A percentile compares a stretch with the other conserved stretches of the same genome.
Conservation (phyloP, 2,329 filamentous ascomycete species). For the Fusarium sp. region DNA sequence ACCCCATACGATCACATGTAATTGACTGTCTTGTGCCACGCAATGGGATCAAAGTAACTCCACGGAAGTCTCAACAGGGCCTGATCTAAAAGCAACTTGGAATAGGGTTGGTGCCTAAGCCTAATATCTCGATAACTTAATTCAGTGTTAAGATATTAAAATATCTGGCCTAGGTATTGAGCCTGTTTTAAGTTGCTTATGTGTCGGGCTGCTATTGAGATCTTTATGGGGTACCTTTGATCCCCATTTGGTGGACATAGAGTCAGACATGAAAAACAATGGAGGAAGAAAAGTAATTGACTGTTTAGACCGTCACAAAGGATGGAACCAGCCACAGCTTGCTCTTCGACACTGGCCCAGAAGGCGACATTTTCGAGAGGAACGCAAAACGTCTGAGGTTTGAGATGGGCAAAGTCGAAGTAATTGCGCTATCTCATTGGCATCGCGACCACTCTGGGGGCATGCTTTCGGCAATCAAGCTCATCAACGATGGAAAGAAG, state of each 20-base stretch:
- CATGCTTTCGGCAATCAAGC: slow-evolving; percentile 63
- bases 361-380: slow-evolving; percentile 65
- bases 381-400: slow-evolving; percentile 58
- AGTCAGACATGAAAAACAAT: no score
- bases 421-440: slow-evolving; percentile 68
- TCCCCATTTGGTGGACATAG: no score
- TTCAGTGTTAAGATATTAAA: no score
- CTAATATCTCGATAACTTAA: no score
- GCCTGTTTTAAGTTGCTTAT: no score
- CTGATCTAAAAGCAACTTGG: no score
- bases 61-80: no score
- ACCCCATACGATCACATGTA: neutral
- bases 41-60: no score
- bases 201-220: no score
- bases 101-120: no score
- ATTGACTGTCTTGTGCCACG: slow-evolving; percentile 14
- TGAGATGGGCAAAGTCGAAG: slow-evolving; percentile 54
- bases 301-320: slow-evolving; percentile 61
- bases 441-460: slow-evolving; percentile 70
- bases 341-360: slow-evolving; percentile 65
- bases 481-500: slow-evolving; percentile 60
- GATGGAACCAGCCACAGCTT: slow-evolving; percentile 56
- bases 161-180: no score
- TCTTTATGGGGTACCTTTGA: no score
- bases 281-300: neutral